Evolutionary conservation across 164 flowering plant species (phyloP), one percentile per base, ranked within the genome.

Genomic region (Magnolia kwangsiensis): DNA sequence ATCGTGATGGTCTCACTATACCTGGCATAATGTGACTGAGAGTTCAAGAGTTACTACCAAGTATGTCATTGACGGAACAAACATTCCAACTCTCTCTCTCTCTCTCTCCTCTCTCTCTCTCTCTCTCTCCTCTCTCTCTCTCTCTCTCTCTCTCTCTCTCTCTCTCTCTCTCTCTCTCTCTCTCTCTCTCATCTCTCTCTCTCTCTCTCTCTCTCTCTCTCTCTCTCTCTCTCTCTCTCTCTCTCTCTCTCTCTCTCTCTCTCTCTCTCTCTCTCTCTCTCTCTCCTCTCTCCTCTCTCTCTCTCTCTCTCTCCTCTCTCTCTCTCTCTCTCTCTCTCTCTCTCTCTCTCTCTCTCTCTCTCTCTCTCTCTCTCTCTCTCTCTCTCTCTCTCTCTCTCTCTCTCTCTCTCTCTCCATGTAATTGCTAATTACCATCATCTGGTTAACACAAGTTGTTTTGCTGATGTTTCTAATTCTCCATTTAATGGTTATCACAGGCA

Each of bases 1-100:
- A 93, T 92, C 82, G 96, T 91, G 67, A 93, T 93, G 98, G 98
- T 93, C 98, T 10, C 98, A 91, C 79, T 93, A 95, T 82, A 93
- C 97, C 51, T 95, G 97, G 97, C 94, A 93, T 76, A 95, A 95
- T 79, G 97, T 95, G 75, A 95, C 97, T 3, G 94, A 92, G 85
- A 90, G 96, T 81, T 95, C 98, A 76, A 88, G 96, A 84, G 84
- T 91, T 58, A 95, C 98, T 16, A 90, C 86, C 71, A 84, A 84
- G 86, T 84, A 84, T 49, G 84, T 72, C 51, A 70, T 29, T 37
- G 4, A 6, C 66, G 11, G 23, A 7, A 65, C n/a, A n/a, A n/a
- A n/a, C n/a, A n/a, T n/a, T 63, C 14, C 13, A 23, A 89, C 8
- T 72, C 67, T 20, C 27, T 72, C 45, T 45, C 55, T 75, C n/a